phyloP scores from a whole-genome alignment of 495 filamentous ascomycete genomes.

The Aspergillus haitiensis region DNA sequence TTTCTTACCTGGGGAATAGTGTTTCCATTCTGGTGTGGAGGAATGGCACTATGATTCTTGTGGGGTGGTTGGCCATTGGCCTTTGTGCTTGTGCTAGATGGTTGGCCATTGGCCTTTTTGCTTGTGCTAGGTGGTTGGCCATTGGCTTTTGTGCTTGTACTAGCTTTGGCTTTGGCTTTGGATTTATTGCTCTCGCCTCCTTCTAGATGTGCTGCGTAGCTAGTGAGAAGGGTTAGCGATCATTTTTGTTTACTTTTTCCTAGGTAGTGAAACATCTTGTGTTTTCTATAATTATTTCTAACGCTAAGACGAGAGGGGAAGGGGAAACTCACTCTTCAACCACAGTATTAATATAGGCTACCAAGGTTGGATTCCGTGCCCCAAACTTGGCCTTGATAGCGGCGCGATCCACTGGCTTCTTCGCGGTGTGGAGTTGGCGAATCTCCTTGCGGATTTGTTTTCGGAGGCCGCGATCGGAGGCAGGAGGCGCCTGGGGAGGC shows the following conservation, averaged over 20 bases:
- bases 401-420: neutral
- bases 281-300: neutral
- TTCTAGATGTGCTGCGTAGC: neutral
- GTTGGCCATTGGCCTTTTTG: no score
- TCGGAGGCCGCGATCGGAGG: neutral
- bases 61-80: no score
- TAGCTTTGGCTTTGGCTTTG: neutral
- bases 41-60: no score
- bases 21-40: no score
- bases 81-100: no score
- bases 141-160: neutral
- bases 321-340: constrained; percentile 1
- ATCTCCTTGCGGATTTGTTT: constrained; percentile 2
- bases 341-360: neutral
- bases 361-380: neutral
- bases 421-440: neutral
- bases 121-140: neutral
- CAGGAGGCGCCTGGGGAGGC: no score
- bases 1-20: no score
- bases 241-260: neutral
- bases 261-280: neutral
- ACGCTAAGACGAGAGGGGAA: neutral
- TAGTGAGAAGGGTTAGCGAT: neutral
- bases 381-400: constrained; percentile 5
- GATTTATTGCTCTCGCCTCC: neutral